Evolutionary conservation across 1,284 basidiomycete genomes (phyloP).

Genomic region (Tausonia pullulans): DNA sequence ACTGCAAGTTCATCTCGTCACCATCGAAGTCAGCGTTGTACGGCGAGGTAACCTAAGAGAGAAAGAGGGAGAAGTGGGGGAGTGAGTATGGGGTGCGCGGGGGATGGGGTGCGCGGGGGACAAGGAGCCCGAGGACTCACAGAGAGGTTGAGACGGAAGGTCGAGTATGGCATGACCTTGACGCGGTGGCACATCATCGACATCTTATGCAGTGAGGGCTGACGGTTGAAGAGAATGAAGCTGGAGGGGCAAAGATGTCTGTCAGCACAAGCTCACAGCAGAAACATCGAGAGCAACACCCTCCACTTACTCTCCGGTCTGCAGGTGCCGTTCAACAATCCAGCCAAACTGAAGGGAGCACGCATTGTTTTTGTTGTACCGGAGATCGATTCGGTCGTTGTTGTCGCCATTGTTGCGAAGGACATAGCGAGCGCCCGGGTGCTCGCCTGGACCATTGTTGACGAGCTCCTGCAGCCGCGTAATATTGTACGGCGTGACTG

Average conservation of each 20-base stretch:
- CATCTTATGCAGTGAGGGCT: slow-evolving; percentile 98
- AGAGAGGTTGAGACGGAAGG: slow-evolving; percentile 34
- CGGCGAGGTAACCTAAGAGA: slow-evolving; percentile 29
- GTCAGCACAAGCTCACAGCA: not conserved
- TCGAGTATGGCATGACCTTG: slow-evolving; percentile 96
- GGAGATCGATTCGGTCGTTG: slow-evolving; percentile 67
- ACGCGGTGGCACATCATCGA: slow-evolving; percentile 99
- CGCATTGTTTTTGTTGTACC: slow-evolving; percentile 96
- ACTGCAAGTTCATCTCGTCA: slow-evolving; percentile 99
- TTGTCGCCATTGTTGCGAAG: slow-evolving; percentile 90
- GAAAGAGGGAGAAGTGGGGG: not conserved
- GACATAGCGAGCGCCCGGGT: slow-evolving; percentile 94
- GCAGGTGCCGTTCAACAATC: slow-evolving; percentile 96
- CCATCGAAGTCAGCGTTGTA: slow-evolving; percentile 96
- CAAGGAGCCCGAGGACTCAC: slow-evolving; percentile 17
- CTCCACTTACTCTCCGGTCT: slow-evolving; percentile 81
- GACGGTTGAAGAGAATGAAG: slow-evolving; percentile 94
- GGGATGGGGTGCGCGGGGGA: no score
- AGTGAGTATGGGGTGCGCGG: not conserved
- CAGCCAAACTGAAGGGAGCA: slow-evolving; percentile 89
- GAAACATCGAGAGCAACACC: not conserved
- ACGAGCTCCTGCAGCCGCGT: slow-evolving; percentile 88
- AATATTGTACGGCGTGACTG: slow-evolving; percentile 84
- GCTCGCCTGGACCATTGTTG: slow-evolving; percentile 88
- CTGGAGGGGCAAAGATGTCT: slow-evolving; percentile 35